These are phyloP conservation scores for Microbotryum intermedium DNA, from an alignment of 1,284 basidiomycete species.

Conservation along the genomic window DNA sequence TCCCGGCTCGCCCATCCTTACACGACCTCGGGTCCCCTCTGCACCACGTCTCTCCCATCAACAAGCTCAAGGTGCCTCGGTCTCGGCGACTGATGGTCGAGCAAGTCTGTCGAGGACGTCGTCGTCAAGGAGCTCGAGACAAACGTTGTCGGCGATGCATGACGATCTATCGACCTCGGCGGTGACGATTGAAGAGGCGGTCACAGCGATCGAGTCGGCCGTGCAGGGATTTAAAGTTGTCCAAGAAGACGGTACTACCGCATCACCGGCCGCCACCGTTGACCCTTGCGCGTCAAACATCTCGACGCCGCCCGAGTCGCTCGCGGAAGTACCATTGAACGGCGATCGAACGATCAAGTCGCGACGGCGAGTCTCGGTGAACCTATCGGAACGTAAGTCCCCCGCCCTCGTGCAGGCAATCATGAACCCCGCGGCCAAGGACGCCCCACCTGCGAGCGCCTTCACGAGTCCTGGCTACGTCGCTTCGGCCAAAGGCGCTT, in stretches of 20 bases:
- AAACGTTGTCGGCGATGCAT: too few species aligned
- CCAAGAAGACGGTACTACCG: not conserved
- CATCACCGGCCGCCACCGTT: too few species aligned
- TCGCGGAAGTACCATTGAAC: not conserved
- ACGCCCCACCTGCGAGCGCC: not conserved
- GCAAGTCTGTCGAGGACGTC: too few species aligned
- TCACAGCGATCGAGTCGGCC: not conserved
- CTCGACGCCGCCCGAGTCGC: not conserved
- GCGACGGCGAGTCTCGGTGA: not conserved
- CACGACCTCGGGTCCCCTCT: too few species aligned
- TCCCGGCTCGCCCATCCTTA: too few species aligned
- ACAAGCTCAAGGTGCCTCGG: too few species aligned
- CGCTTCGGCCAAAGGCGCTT: constrained; percentile 19
- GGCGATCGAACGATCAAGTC: not conserved
- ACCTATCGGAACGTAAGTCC: not conserved
- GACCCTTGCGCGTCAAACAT: not conserved
- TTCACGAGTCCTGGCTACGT: constrained; percentile 5
- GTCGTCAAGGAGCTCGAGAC: too few species aligned
- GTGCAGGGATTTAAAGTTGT: not conserved
- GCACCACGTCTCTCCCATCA: too few species aligned
- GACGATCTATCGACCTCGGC: not conserved
- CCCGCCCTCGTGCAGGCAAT: not conserved
- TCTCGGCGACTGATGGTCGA: too few species aligned
- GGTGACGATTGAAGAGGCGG: not conserved
- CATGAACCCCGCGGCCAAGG: not conserved